A percentile compares a stretch with the other conserved stretches of the same genome.
phyloP scores from a whole-genome alignment of 1,284 basidiomycete species.

The Cystobasidium slooffiae region DNA sequence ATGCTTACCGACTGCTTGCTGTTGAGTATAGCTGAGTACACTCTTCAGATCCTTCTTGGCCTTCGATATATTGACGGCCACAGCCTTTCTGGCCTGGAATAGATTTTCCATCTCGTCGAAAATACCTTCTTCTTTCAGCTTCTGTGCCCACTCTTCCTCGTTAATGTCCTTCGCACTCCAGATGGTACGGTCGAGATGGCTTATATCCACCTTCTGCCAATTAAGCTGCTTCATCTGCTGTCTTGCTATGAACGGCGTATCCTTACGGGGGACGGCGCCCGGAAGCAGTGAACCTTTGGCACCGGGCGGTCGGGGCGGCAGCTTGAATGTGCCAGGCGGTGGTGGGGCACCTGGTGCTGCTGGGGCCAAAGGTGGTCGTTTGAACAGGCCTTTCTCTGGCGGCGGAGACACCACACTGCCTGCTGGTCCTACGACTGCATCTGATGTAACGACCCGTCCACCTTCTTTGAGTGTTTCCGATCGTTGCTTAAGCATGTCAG shows the following conservation, averaged over 20 bases:
- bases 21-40: slow-evolving; percentile 44
- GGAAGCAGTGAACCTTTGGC: slow-evolving; percentile 56
- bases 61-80: slow-evolving; percentile 61
- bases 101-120: slow-evolving; percentile 98
- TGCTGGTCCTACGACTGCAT: slow-evolving; percentile 37
- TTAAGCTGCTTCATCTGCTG: slow-evolving; percentile 97
- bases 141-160: slow-evolving; percentile 76
- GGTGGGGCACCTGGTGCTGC: slow-evolving; percentile 57
- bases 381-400: slow-evolving; percentile 40
- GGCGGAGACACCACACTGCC: slow-evolving; percentile 42
- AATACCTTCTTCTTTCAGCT: slow-evolving; percentile 79
- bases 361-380: slow-evolving; percentile 58
- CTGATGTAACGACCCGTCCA: slow-evolving; percentile 30
- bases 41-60: slow-evolving; percentile 57
- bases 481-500: slow-evolving; percentile 2
- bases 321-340: slow-evolving; percentile 33
- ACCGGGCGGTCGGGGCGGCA: slow-evolving; percentile 22
- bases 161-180: slow-evolving; percentile 75
- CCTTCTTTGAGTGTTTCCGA: slow-evolving; percentile 10
- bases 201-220: slow-evolving; percentile 94
- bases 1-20: slow-evolving; percentile 48
- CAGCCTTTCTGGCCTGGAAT: slow-evolving; percentile 94
- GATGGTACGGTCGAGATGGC: slow-evolving; percentile 78
- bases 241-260: slow-evolving; percentile 79
- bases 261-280: slow-evolving; percentile 65